These are phyloP conservation scores for Aristolochia californica DNA, from an alignment of 164 flowering plant genomes.

Conservation along the genomic window DNA sequence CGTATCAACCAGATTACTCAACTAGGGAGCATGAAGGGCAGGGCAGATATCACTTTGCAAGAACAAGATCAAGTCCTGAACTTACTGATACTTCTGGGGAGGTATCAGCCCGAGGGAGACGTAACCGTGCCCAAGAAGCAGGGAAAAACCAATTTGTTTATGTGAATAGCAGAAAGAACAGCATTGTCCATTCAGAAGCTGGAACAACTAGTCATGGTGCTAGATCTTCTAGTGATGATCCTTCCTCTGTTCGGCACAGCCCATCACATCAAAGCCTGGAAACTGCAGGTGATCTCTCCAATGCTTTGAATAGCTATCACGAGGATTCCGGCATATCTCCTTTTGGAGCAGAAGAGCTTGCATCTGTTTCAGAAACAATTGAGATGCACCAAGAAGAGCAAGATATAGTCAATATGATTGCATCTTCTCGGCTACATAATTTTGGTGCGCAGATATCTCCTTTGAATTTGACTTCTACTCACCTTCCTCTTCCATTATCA, in stretches of 20 bases:
- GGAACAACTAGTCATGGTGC: slow-evolving; percentile 20
- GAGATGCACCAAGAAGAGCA: slow-evolving; percentile 80
- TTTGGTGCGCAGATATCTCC: slow-evolving; percentile 69
- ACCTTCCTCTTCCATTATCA: slow-evolving; percentile 49
- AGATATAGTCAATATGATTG: slow-evolving; percentile 77
- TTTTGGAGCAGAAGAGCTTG: slow-evolving; percentile 32
- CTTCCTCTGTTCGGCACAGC: slow-evolving; percentile 32
- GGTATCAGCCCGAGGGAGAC: slow-evolving; percentile 38
- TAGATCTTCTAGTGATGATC: slow-evolving; percentile 38
- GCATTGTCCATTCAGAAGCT: slow-evolving; percentile 29
- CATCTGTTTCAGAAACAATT: slow-evolving; percentile 32
- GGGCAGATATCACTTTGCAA: slow-evolving; percentile 52
- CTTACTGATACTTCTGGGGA: slow-evolving; percentile 53
- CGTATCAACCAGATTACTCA: slow-evolving; percentile 23
- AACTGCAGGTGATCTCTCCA: slow-evolving; percentile 19
- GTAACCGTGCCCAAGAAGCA: slow-evolving; percentile 30
- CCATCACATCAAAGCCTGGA: slow-evolving; percentile 37
- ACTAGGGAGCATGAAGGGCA: slow-evolving; percentile 28
- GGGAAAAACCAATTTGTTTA: slow-evolving; percentile 35
- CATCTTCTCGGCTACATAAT: slow-evolving; percentile 44
- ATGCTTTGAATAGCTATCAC: slow-evolving; percentile 26
- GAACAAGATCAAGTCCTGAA: slow-evolving; percentile 91
- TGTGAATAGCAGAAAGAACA: slow-evolving; percentile 40
- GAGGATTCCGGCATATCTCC: slow-evolving; percentile 24
- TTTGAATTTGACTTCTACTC: slow-evolving; percentile 47